phyloP scores from a whole-genome alignment of 768 basidiomycete species.

The Megacollybia marginata region DNA sequence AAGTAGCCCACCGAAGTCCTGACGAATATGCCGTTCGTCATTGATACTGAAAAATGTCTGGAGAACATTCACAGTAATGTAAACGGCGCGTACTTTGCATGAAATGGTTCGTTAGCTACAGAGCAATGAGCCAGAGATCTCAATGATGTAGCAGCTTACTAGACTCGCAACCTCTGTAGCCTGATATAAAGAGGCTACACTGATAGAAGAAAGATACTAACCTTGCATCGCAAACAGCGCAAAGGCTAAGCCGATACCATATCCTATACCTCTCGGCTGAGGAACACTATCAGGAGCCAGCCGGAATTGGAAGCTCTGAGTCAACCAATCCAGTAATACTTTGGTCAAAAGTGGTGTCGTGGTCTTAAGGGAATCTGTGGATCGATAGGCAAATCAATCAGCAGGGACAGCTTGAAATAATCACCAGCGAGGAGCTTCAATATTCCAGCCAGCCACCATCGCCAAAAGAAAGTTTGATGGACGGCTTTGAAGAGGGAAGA shows the following conservation, averaged over 20 bases:
- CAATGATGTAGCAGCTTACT: slow-evolving; percentile 10
- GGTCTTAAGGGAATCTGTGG: slow-evolving; percentile 36
- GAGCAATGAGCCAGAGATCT: background rate
- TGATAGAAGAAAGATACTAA: slow-evolving; percentile 11
- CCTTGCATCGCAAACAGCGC: slow-evolving; percentile 49
- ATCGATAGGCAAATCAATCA: background rate
- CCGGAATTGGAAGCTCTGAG: slow-evolving; percentile 29
- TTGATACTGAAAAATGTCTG: slow-evolving; percentile 15
- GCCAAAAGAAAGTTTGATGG: background rate
- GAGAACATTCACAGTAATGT: background rate
- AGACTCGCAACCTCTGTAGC: slow-evolving; percentile 22
- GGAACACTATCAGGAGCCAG: slow-evolving; percentile 22
- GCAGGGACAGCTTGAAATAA: background rate
- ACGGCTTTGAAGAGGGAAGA: slow-evolving; percentile 5
- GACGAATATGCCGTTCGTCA: slow-evolving; percentile 27
- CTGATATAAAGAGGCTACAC: background rate
- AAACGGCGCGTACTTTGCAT: slow-evolving; percentile 14
- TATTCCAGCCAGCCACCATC: slow-evolving; percentile 4
- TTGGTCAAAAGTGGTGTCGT: slow-evolving; percentile 42
- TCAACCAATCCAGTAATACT: slow-evolving; percentile 41
- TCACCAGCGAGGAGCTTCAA: slow-evolving; percentile 14
- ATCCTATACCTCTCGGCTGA: slow-evolving; percentile 37
- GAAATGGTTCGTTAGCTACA: slow-evolving; percentile 22
- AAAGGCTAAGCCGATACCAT: slow-evolving; percentile 45
- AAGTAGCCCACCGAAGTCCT: slow-evolving; percentile 25